Conservation (phyloP, 108 stramenopile species). For the Stephanodiscus triporus region DNA sequence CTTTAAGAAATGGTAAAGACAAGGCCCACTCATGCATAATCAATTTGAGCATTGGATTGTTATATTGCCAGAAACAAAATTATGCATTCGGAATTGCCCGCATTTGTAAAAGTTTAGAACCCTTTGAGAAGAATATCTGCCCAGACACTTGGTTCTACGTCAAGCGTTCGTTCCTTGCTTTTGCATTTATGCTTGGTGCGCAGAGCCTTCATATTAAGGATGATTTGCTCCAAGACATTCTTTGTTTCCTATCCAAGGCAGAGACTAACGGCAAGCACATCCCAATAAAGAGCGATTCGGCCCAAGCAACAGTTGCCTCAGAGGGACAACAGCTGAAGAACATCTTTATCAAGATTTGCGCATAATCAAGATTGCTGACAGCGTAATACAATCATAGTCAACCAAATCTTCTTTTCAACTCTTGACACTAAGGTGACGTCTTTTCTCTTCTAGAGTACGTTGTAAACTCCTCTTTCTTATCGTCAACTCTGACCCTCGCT, state of each 20-base stretch:
- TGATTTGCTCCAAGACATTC: constrained; percentile 65
- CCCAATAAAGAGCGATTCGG: constrained; percentile 5
- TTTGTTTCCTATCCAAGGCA: constrained; percentile 65
- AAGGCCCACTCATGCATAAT: constrained; percentile 82
- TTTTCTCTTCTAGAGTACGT: no score
- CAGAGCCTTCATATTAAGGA: constrained; percentile 76
- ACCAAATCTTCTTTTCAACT: no score
- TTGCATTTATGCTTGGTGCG: constrained; percentile 78
- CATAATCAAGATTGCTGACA: no score
- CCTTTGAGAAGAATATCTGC: constrained; percentile 84
- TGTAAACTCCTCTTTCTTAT: no score
- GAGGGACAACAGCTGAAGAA: constrained; percentile 36
- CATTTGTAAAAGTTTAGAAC: constrained; percentile 82
- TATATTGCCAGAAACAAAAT: constrained; percentile 91
- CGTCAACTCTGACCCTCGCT: no score
- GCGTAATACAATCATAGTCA: no score
- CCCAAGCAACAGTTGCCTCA: constrained; percentile 17
- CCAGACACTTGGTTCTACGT: constrained; percentile 89
- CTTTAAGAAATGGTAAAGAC: constrained; percentile 16
- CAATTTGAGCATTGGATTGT: constrained; percentile 88
- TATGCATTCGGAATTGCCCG: constrained; percentile 86
- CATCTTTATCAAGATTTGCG: constrained; percentile 24
- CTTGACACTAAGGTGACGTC: no score
- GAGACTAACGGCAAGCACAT: neutral
- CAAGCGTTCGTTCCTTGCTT: constrained; percentile 83